Conservation (phyloP, 2,329 filamentous ascomycete species). For the Phialocephala subalpina region DNA sequence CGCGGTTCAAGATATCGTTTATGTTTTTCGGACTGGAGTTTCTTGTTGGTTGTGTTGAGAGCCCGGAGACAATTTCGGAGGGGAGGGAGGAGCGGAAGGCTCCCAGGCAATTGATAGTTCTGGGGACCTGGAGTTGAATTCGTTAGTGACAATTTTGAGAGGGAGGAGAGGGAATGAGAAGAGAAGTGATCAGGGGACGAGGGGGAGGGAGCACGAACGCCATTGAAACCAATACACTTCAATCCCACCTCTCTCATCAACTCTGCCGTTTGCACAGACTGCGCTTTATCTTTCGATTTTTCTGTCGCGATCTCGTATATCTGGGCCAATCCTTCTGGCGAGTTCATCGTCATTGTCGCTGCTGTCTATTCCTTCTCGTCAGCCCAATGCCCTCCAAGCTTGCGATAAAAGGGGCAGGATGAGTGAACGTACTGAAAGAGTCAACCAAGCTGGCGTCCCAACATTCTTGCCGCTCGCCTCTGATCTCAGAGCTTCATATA, state of each 20-base stretch:
- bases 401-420: neutral
- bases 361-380: constrained; percentile 63
- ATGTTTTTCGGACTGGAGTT: constrained; percentile 55
- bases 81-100: constrained; percentile 73
- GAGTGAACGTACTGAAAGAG: constrained; percentile 61
- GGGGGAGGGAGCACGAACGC: constrained; percentile 44
- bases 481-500: constrained; percentile 70
- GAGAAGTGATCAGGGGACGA: too few species aligned
- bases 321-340: constrained; percentile 74
- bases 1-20: constrained; percentile 61
- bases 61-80: constrained; percentile 55
- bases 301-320: constrained; percentile 49
- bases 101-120: constrained; percentile 83
- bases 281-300: constrained; percentile 33
- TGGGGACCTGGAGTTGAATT: constrained; percentile 65
- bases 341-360: constrained; percentile 87
- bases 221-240: constrained; percentile 83
- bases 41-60: constrained; percentile 64
- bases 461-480: constrained; percentile 70
- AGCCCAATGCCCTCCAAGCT: constrained; percentile 13
- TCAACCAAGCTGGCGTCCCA: constrained; percentile 70
- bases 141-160: constrained; percentile 56
- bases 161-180: constrained; percentile 45
- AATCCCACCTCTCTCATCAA: constrained; percentile 78
- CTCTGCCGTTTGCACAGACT: constrained; percentile 58